Base-by-base conservation (phyloP, 768 basidiomycete genomes). In the Leccinellum albellum region DNA sequence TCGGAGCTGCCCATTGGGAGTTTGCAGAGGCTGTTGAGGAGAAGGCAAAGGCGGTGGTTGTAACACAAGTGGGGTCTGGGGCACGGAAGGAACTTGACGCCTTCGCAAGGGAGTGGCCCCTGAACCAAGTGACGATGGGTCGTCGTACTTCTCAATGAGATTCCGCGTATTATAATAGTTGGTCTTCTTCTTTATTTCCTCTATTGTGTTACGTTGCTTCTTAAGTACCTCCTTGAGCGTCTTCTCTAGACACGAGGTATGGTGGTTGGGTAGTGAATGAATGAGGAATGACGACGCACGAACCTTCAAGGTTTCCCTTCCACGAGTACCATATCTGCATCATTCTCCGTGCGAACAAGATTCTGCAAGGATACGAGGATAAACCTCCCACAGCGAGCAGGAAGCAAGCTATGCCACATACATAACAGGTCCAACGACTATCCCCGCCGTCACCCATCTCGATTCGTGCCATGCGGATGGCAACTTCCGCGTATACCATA, bases 121-220 rank as follows among this genome's bases (percentile, higher is more conserved):
- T 53, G 64, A 52, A 24, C 64, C 70, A 1, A 68, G 58, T 3
- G 79, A 68, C 17, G 74, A 57, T 6, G 74, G 65, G 35, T 89
- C 90, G 61, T 96, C 96, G 65, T 97, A 98, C 56, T 86, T 84
- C 69, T 96, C 93, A 17, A 99, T 78, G 46, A 99, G 79, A 64
- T 88, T 91, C 52, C 90, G 86, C 28, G 94, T 99, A 12, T 84
- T 84, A 69, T 99, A 92, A 72, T 91, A 99, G 64, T 98, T 96
- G 2, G 95, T 98, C 70, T 91, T 94, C 77, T 94, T 93, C 80
- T 99, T 99, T 63, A 98, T 91, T 63, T 97, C 95, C 61, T 96
- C 94, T 35, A 99, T 82, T 67, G 91, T 94, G 23, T 80, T 78
- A 20, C 91, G 87, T 60, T 95, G 93, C 65, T 88, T 78, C 66